Evolutionary conservation across 805 yeast genomes (phyloP).

Genomic region (Sugiyamaella valdiviana): DNA sequence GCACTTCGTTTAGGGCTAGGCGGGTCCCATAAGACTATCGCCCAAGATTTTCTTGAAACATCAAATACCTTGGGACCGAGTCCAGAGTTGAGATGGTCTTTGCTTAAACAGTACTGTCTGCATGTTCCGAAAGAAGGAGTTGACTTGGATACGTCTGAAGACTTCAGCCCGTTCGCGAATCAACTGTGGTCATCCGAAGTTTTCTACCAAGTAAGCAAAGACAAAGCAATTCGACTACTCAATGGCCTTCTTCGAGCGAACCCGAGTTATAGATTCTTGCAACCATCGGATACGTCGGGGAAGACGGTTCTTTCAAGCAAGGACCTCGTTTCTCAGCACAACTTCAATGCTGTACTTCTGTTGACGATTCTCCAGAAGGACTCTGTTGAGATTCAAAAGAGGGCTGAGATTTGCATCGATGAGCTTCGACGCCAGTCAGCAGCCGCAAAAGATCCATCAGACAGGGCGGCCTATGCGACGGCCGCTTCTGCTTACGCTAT

Average conservation of each 20-base stretch:
- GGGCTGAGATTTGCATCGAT: background rate
- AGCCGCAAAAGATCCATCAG: background rate
- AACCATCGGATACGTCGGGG: background rate
- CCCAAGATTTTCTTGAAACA: too few relatives aligned
- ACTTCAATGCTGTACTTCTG: background rate
- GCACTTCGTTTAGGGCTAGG: background rate
- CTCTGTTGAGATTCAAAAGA: background rate
- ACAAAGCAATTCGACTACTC: background rate
- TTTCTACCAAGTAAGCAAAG: background rate
- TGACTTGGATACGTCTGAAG: constrained; percentile 1
- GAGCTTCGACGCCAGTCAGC: background rate
- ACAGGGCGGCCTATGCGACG: background rate
- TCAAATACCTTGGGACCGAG: too few relatives aligned
- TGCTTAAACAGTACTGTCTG: background rate
- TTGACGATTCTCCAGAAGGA: background rate
- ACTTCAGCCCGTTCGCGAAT: background rate
- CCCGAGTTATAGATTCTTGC: background rate
- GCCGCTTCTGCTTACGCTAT: constrained; percentile 2
- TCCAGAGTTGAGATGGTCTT: too few relatives aligned
- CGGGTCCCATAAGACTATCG: too few relatives aligned
- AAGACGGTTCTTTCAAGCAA: background rate
- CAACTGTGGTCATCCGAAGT: background rate
- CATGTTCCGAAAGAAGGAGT: background rate
- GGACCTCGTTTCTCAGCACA: background rate
- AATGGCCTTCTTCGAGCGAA: too few relatives aligned